Evolutionary conservation across 1,284 basidiomycete genomes (phyloP), one percentile per base, ranked within the genome.

Genomic region (Wolfiporia cocos): DNA sequence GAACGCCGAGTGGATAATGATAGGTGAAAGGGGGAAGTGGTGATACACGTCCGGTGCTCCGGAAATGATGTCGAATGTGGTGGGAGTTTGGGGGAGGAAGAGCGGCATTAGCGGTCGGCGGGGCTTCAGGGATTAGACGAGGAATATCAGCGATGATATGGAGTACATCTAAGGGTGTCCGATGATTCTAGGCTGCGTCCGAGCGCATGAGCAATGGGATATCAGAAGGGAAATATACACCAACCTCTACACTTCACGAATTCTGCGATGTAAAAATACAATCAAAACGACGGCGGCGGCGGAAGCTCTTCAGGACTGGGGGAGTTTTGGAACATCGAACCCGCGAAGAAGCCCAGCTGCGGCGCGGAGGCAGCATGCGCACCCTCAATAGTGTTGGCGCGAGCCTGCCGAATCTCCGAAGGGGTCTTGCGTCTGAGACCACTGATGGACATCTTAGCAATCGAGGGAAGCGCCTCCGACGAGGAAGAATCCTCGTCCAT

Each of bases 311-410:
- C 84, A 40, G 83, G 83, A 54, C 78, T 84, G 10, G 83, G 83
- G 46, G 83, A 85, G 66, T 85, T 86, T 70, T 86, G 84, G 74
- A 86, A 86, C 54, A 72, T 69, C 29, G 83, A 86, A 54, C 81
- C 85, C 50, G 84, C 84, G 57, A 81, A 86, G 57, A 76, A 83
- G 6, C 71, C 73, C 19, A 55, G 54, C 58, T 54, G 61, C 43
- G 48, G 50, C 26, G 52, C 52, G 11, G 52, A 52, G 2, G 53
- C 49, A 17, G 51, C 47, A n/a, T 41, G 44, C 2, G 39, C 41
- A 29, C 41, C 38, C 15, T 52, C 47, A 40, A 51, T 49, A 52
- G 61, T 20, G 43, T 52, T 41, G 42, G 54, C 33, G 18, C 56
- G 55, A 18, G 20, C 34, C 5, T 18, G 23, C 36, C 7, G 9